Evolutionary conservation across 2,329 filamentous ascomycete species (phyloP), one percentile per base, ranked within the genome.

Genomic region (Penicillium psychrosexuale): DNA sequence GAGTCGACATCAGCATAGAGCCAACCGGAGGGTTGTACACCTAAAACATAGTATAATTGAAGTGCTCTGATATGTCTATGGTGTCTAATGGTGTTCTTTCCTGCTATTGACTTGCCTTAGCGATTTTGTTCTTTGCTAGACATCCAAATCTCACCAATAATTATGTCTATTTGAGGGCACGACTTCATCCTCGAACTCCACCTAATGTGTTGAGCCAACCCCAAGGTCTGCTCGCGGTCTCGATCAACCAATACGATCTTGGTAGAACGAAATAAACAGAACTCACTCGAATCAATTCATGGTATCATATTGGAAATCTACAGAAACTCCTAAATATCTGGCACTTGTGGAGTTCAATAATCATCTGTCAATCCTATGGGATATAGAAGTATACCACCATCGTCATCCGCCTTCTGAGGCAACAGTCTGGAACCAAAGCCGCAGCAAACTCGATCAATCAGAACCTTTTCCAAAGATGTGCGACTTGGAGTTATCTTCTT

Each of bases 11-110:
- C 12, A 40, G 30, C 48, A 44, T 42, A 50, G 30, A 22, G 15
- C 31, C 45, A 43, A 54, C 47, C 43, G 28, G 11, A 55, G 30
- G 30, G 43, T 38, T 61, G 56, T 60, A 22, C 19, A 22, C 19
- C 19, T 22, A 60, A 60, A 65, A 62, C 60, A 62, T 59, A 59
- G 39, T 60, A 60, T 61, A 64, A 64, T 62, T 42, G 46, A 61
- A 43, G 34, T 27, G 47, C 38, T 38, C 45, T 38, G 13, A 39
- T 33, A 22, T 31, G 46, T 28, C 11, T 34, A 42, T 38, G 36
- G 5, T 37, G 38, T 33, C 28, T 43, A 37, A 24, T 17, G 12
- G 19, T 43, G 5, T 43, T 22, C 12, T 36, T 19, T 46, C 28
- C 12, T 11, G 3, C 12, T 7, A 46, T 31, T 27, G 22, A 31